Conservation (phyloP, 2,329 filamentous ascomycete species). For the Xylogone sp. region DNA sequence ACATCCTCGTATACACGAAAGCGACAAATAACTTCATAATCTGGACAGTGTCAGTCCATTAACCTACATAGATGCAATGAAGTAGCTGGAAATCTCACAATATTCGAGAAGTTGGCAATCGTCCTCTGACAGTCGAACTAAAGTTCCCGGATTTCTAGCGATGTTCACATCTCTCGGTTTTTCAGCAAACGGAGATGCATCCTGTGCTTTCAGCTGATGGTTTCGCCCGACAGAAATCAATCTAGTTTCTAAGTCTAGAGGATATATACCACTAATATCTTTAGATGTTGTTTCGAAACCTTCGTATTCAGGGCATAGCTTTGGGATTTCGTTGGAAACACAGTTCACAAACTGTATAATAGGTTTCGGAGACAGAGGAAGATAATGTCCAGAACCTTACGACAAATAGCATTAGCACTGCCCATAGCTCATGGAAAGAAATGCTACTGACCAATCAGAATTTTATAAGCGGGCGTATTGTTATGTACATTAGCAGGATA, state of each 20-base stretch:
- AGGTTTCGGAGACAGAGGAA: not conserved
- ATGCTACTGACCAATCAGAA: not conserved
- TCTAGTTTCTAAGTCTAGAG: not conserved
- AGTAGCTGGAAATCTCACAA: no score
- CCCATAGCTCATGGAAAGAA: not conserved
- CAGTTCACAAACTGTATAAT: not conserved
- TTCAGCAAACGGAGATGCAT: not conserved
- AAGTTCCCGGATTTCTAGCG: not conserved
- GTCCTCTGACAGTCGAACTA: not conserved
- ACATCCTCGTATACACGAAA: not conserved
- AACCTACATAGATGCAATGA: no score
- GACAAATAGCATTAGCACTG: not conserved
- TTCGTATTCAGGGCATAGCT: not conserved
- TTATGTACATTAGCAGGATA: not conserved
- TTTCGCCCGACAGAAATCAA: not conserved
- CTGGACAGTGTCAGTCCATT: not conserved
- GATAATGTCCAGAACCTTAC: not conserved
- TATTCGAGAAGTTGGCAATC: not conserved
- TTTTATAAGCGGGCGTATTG: not conserved
- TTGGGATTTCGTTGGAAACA: not conserved
- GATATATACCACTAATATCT: not conserved
- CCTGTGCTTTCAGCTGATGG: not conserved
- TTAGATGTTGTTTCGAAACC: not conserved
- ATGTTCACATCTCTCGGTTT: not conserved
- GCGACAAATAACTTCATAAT: not conserved